Conservation (phyloP, 2,329 filamentous ascomycete species). For the Hypoxylon sp. region DNA sequence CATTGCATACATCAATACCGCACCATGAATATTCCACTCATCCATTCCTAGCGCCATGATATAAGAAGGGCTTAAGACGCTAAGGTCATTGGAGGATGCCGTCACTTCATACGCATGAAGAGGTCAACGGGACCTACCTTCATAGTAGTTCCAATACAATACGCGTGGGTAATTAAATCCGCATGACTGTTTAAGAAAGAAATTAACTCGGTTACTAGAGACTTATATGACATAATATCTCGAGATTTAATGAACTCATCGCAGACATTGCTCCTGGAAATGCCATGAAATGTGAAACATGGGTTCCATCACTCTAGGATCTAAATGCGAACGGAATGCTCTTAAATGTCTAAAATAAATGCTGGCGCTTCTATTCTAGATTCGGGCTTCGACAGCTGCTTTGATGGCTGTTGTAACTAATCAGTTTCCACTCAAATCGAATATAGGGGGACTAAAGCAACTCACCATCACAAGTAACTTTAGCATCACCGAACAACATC, state of each 20-base stretch:
- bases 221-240: slow-evolving; percentile 2
- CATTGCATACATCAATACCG: too few species aligned
- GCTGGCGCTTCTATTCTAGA: slow-evolving; percentile 49
- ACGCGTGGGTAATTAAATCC: too few species aligned
- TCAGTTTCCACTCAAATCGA: neutral
- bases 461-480: slow-evolving; percentile 83
- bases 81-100: too few species aligned
- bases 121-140: too few species aligned
- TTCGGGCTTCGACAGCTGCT: slow-evolving; percentile 55
- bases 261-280: slow-evolving; percentile 6
- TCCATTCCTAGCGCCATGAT: too few species aligned
- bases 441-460: slow-evolving; percentile 26
- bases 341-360: slow-evolving; percentile 32
- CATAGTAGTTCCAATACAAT: too few species aligned
- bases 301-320: slow-evolving; percentile 20
- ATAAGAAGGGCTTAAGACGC: too few species aligned
- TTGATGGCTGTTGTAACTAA: slow-evolving; percentile 57
- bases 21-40: too few species aligned
- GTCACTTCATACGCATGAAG: too few species aligned
- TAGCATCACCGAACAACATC: slow-evolving; percentile 94
- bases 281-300: slow-evolving; percentile 12
- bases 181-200: neutral
- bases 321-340: slow-evolving; percentile 28
- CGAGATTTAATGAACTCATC: neutral
- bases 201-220: neutral